These are phyloP conservation scores for Lentinula sp. DNA, from an alignment of 768 basidiomycete species.

Conservation along the genomic window DNA sequence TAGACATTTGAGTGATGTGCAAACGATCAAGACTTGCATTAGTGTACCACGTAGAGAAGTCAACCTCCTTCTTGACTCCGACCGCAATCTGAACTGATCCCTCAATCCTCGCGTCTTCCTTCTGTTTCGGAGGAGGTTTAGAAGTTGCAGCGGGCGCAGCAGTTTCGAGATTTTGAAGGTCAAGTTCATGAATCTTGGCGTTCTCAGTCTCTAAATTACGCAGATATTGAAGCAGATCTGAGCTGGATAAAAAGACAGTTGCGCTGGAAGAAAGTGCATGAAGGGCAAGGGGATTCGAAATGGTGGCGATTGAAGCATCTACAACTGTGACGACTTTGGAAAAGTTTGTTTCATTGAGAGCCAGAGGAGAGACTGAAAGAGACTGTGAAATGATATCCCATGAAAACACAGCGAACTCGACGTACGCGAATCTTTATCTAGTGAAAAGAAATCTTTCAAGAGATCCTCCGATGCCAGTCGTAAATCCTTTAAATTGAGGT, in stretches of 20 bases:
- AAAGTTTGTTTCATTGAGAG: constrained; percentile 59
- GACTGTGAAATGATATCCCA: constrained; percentile 9
- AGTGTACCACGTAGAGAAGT: constrained; percentile 93
- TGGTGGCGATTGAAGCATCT: constrained; percentile 71
- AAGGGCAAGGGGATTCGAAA: constrained; percentile 63
- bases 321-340: constrained; percentile 69
- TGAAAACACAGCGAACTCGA: constrained; percentile 14
- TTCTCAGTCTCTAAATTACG: constrained; percentile 62
- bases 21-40: constrained; percentile 48
- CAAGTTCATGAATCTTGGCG: constrained; percentile 63
- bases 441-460: constrained; percentile 74
- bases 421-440: constrained; percentile 84
- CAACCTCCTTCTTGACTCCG: constrained; percentile 92
- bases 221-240: constrained; percentile 69
- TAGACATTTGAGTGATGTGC: neutral
- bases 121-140: constrained; percentile 41
- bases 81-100: constrained; percentile 90
- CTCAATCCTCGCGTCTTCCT: constrained; percentile 77
- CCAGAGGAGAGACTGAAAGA: constrained; percentile 70
- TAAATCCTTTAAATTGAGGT: constrained; percentile 80
- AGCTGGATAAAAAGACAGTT: constrained; percentile 76
- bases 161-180: constrained; percentile 58
- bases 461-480: constrained; percentile 83
- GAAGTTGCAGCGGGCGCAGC: constrained; percentile 30
- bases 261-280: constrained; percentile 65